Base-by-base conservation (phyloP, 2,329 filamentous ascomycete genomes). In the Ophiognomonia clavigignenti-juglandacearum region DNA sequence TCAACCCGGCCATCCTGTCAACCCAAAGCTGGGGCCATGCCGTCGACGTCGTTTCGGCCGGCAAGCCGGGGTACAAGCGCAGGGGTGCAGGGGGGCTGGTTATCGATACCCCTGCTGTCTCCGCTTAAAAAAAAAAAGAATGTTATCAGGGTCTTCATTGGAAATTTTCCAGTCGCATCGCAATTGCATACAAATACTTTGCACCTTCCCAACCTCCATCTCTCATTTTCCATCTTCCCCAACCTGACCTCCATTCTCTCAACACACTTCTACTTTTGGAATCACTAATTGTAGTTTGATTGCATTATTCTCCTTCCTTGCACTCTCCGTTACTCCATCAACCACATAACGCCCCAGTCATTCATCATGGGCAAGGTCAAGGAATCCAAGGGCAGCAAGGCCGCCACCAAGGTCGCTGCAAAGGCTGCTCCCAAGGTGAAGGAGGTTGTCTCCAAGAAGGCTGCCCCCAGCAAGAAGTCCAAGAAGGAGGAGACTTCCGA, bases 401-500 rank as follows among this genome's bases (percentile, higher is more conserved):
- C 73, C 13, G 5, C 34, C 60, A 71, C 83, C 67, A 88, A 87
- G 74, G 75, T 75, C 58, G 82, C 74, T 55, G 74, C 77, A 70
- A 90, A 89, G 75, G 64, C 82, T 44, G 72, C 78, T 52, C 75
- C 82, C 54, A 63, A 79, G 48, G 81, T 81, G 58, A 86, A 86
- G 75, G 71, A 74, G 51, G 61, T n/a, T n/a, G n/a, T 69, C 38
- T 70, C 76, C 49, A 64, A 71, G 56, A 79, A 80, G 67, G 71
- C 72, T 55, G 58, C 70, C 53, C 67, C 69, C 44, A 62, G 62
- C 57, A 75, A 62, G 59, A 71, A 71, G 64, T 57, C 56, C 51
- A 73, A 73, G 69, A 76, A 75, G 61, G 61, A 50, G 42, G 64
- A 59, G 52, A 53, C 57, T 10, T 64, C 61, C 45, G 62, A 61